phyloP scores from a whole-genome alignment of 2,329 filamentous ascomycete genomes.

The Ophiostoma angusticollis region DNA sequence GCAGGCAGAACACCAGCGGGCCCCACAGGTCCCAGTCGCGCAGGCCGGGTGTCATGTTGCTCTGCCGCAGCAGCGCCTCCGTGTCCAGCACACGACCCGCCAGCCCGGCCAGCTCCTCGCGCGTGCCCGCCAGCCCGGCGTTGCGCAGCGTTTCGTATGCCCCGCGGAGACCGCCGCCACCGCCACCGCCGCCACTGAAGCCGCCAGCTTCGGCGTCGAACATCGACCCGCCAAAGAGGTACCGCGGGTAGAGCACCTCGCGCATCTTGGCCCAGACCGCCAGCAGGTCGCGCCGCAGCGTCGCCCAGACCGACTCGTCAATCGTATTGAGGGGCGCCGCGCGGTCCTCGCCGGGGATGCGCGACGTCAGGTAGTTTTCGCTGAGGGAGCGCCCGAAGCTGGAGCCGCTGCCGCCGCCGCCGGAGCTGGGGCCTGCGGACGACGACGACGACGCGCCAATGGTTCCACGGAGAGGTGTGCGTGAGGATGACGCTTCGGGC shows the following conservation, averaged over 20 bases:
- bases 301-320: slow-evolving; percentile 95
- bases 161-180: slow-evolving; percentile 31
- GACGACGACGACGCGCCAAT: slow-evolving; percentile 56
- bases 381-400: slow-evolving; percentile 45
- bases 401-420: not conserved
- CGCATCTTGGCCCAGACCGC: slow-evolving; percentile 98
- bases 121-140: slow-evolving; percentile 44
- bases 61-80: slow-evolving; percentile 45
- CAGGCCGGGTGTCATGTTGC: slow-evolving; percentile 75
- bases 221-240: slow-evolving; percentile 65
- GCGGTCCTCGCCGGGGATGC: slow-evolving; percentile 86
- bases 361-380: slow-evolving; percentile 74
- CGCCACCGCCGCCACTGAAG: not conserved
- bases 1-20: slow-evolving; percentile 82
- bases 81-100: slow-evolving; percentile 51
- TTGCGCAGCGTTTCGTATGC: slow-evolving; percentile 49
- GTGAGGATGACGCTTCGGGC: slow-evolving; percentile 47
- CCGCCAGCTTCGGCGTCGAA: slow-evolving; percentile 37
- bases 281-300: slow-evolving; percentile 78
- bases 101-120: slow-evolving; percentile 49
- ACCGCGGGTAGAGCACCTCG: slow-evolving; percentile 92
- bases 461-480: slow-evolving; percentile 71
- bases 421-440: slow-evolving; percentile 70
- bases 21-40: slow-evolving; percentile 99
- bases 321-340: slow-evolving; percentile 84